These are phyloP conservation scores for Boletus sensibilis DNA, from an alignment of 768 basidiomycete species.

Conservation along the genomic window DNA sequence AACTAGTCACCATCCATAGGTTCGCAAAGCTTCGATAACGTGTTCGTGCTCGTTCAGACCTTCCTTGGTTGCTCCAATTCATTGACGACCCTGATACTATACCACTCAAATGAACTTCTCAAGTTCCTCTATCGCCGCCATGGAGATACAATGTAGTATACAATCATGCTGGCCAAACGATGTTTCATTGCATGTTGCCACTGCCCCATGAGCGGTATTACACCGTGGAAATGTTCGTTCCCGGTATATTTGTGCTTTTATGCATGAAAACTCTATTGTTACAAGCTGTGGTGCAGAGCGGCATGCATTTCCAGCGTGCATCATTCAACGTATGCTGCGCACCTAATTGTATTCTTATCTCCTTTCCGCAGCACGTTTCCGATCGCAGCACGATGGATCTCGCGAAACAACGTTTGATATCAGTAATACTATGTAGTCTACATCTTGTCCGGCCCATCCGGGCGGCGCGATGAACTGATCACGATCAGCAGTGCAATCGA, in stretches of 20 bases:
- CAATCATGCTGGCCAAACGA: constrained; percentile 3
- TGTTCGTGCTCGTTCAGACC: constrained; percentile 11
- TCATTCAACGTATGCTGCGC: constrained; percentile 24
- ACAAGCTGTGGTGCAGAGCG: constrained; percentile 20
- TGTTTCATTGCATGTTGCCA: constrained; percentile 19
- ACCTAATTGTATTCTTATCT: constrained; percentile 25
- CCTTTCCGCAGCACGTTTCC: constrained; percentile 19
- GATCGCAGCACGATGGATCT: constrained; percentile 15
- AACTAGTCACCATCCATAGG: not conserved
- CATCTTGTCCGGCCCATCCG: constrained; percentile 12
- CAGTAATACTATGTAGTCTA: not conserved
- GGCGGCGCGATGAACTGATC: constrained; percentile 15
- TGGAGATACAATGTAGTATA: constrained; percentile 15
- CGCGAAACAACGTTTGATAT: constrained; percentile 17
- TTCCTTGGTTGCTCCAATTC: constrained; percentile 14
- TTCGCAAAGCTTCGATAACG: constrained; percentile 15
- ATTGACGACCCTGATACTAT: constrained; percentile 22
- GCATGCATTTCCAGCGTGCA: constrained; percentile 29
- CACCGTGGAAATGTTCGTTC: constrained; percentile 13
- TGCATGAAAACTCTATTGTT: constrained; percentile 22
- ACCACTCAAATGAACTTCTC: constrained; percentile 10
- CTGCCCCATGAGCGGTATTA: constrained; percentile 31
- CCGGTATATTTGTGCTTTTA: constrained; percentile 9
- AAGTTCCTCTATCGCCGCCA: constrained; percentile 28
- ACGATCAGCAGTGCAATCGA: constrained; percentile 15